These are phyloP conservation scores for Candida coleopterorum DNA, from an alignment of 805 yeast genomes.

Conservation along the genomic window DNA sequence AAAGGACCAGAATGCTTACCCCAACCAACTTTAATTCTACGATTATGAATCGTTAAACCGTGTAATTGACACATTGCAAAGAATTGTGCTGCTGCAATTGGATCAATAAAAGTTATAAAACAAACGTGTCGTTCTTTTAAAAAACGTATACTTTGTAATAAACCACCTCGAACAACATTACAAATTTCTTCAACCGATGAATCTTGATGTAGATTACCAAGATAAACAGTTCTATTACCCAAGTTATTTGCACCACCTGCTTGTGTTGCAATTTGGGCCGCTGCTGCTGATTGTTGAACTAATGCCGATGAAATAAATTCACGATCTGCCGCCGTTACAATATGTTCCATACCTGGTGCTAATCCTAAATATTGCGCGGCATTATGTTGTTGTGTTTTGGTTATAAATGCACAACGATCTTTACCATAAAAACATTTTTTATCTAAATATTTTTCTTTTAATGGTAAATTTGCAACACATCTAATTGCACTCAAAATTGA, in stretches of 20 bases:
- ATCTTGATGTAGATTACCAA: slow-evolving; percentile 86
- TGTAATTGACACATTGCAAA: slow-evolving; percentile 91
- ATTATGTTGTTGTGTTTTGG: slow-evolving; percentile 93
- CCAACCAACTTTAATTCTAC: slow-evolving; percentile 93
- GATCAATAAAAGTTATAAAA: slow-evolving; percentile 92
- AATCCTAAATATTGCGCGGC: slow-evolving; percentile 93
- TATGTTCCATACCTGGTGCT: slow-evolving; percentile 83
- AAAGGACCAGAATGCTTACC: slow-evolving; percentile 95
- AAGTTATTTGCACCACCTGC: slow-evolving; percentile 91
- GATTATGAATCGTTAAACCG: slow-evolving; percentile 79
- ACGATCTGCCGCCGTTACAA: slow-evolving; percentile 64
- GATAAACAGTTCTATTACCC: slow-evolving; percentile 89
- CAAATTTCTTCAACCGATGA: slow-evolving; percentile 90
- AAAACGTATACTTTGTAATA: slow-evolving; percentile 76
- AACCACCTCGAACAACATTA: slow-evolving; percentile 93
- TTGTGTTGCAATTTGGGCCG: slow-evolving; percentile 93
- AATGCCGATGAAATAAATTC: slow-evolving; percentile 67
- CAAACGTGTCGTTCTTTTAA: slow-evolving; percentile 86
- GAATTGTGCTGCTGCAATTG: slow-evolving; percentile 96
- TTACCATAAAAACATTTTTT: slow-evolving; percentile 87
- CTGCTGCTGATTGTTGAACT: slow-evolving; percentile 93
- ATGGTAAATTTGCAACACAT: slow-evolving; percentile 73
- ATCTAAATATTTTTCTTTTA: slow-evolving; percentile 61
- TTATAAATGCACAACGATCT: slow-evolving; percentile 91
- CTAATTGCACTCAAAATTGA: slow-evolving; percentile 82